Percentiles rank a stretch among this genome's conserved stretches.
Evolutionary conservation across 371 early-diverging fungal genomes (phyloP).

Genomic region (Gilbertella persicaria): DNA sequence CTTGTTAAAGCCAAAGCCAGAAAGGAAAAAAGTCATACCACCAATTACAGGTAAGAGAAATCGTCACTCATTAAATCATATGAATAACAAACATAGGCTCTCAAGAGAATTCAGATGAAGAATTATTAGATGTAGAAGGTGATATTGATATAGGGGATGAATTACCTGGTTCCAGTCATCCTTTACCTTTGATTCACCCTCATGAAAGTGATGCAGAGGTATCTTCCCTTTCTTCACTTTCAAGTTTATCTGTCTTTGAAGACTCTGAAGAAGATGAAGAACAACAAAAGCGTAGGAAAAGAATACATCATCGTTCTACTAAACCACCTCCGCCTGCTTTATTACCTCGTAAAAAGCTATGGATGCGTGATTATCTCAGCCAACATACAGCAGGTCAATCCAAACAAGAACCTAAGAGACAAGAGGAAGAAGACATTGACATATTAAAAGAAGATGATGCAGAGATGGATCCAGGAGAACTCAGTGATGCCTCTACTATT

Average conservation of each 20-base stretch:
- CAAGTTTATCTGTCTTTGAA: conserved; percentile 23
- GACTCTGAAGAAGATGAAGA: conserved; percentile 16
- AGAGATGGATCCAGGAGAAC: conserved; percentile 21
- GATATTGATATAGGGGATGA: conserved; percentile 30
- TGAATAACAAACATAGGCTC: neutral
- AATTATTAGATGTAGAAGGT: conserved; percentile 26
- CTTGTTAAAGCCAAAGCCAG: conserved; percentile 15
- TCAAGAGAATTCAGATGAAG: conserved; percentile 23
- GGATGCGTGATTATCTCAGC: conserved; percentile 24
- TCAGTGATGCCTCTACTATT: conserved; percentile 35
- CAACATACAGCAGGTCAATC: neutral
- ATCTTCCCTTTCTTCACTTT: conserved; percentile 26
- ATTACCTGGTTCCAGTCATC: conserved; percentile 1
- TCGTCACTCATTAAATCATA: neutral
- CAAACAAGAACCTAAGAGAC: neutral
- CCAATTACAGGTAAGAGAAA: neutral
- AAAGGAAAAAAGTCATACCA: neutral
- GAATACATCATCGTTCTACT: neutral
- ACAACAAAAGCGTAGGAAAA: neutral
- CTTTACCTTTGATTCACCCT: conserved; percentile 2
- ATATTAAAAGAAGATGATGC: neutral
- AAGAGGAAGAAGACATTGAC: neutral
- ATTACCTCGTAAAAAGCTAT: conserved; percentile 28
- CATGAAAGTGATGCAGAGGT: conserved; percentile 19
- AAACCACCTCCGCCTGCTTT: neutral